Base-by-base conservation (phyloP, 306 rosid genomes). In the Sophora flavescens region DNA sequence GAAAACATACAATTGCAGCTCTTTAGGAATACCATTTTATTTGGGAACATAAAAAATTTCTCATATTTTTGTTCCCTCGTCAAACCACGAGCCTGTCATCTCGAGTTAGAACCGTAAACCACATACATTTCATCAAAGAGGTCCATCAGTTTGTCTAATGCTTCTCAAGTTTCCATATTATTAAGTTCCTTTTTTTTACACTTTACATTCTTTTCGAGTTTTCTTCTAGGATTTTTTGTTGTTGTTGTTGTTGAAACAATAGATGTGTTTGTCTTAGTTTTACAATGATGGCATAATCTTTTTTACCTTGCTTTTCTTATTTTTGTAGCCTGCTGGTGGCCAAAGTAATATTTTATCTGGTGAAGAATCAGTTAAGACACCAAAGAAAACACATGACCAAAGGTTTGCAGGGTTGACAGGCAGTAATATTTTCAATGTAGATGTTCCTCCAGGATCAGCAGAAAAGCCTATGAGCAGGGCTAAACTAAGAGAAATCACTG, bases 401-500 rank as follows among this genome's bases (percentile, higher is more conserved):
- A 95, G 92, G 87, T 92, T 92, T 72, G 89, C 93, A 0, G 97
- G 90, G 89, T 77, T 92, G 68, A 81, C 94, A 0, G 97, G 97
- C 45, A 90, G 90, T 39, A 86, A 86, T 72, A 95, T 95, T 62
- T 95, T 95, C 66, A 88, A 85, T 39, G 97, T 89, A 68, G 91
- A 89, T 66, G 85, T 77, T 82, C 84, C 92, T 6, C 83, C 93
- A 1, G 97, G 98, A 22, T 87, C 91, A 1, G 86, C 90, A 8
- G 96, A 95, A 84, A 95, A 92, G 85, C 82, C 85, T 42, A 80
- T 90, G 74, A 92, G 97, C 84, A 78, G 88, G 3, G 98, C 98
- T 67, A 95, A 95, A 80, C 86, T 90, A 70, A 90, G 92, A 84
- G 98, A 95, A 80, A 92, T 95, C 81, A 92, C 87, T 35, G 98